Base-by-base conservation (phyloP, 495 filamentous ascomycete genomes). In the Hyaloscypha finlandica region DNA sequence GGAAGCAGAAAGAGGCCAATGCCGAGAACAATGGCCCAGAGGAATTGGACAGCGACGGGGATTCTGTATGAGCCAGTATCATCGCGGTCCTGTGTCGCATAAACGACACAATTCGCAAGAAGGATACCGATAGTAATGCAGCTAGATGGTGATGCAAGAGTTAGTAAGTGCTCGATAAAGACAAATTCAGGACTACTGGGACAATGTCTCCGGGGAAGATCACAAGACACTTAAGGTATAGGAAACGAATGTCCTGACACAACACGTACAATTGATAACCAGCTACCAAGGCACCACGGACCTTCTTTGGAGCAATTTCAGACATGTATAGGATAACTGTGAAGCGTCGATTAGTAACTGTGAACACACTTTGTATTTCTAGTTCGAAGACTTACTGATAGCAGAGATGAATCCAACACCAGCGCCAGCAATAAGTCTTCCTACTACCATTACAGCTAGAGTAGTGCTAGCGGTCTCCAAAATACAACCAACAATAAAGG, bases 391-490 rank as follows among this genome's bases (percentile, higher is more conserved):
- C 55, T 59, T 68, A 64, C 59, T 64, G 32, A 89, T 77, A 69
- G 89, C 88, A 20, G 90, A 94, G 30, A 93, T 82, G 65, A 95
- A 79, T 74, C 92, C 92, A 61, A 96, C 92, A 71, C 92, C 92
- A 31, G 89, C 81, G 64, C 92, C 92, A 63, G 92, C 90, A 64
- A 96, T 86, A 74, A 93, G 86, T 65, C 92, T 88, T 37, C 92
- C 92, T 29, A 86, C 89, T 29, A 89, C 81, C 68, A 95, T 89
- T 11, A 93, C 77, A 3, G 87, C 85, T 22, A 93, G 83, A 4
- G 82, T 75, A 19, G 85, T 88, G 5, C 90, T 75, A 1, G 83
- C 87, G 4, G 88, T 89, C 76, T 95, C 92, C 8, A 94, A 77
- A 14, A 90, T 84, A 37, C 94, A 92, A 70, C 93, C 93, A 52